Evolutionary conservation across 495 filamentous ascomycete species (phyloP), one percentile per base, ranked within the genome.

Genomic region (Chaetomium fimeti): DNA sequence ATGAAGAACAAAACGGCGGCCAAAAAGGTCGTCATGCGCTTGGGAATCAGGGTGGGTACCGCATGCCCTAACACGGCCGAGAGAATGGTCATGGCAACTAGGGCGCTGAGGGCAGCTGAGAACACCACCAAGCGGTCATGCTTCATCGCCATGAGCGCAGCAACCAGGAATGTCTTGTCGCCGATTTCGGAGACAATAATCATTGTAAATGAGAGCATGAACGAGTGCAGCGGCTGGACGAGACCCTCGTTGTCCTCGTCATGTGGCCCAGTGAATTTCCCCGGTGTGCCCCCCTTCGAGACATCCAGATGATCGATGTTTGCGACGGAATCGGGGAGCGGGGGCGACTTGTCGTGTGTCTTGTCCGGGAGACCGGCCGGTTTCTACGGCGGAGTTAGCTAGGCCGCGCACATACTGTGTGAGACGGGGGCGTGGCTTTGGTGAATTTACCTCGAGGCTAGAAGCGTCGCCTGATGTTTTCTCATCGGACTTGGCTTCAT

Each of bases 141-240:
- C 68, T 96, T 91, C 94, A 98, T 98, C 2, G 94, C 94, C 94
- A 98, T 98, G 24, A 98, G 83, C 27, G 94, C 94, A 16, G 94
- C 94, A 49, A 98, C 91, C 47, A 98, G 83, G 79, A 98, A 98
- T 0, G 94, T 98, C 76, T 98, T 98, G 84, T 98, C 94, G 63
- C 94, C 94, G 73, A 98, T 87, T 74, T 98, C 94, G 65, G 94
- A 97, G 69, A 98, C 90, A 60, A 98, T 82, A 65, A 98, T 98
- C 94, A 98, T 98, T 63, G 92, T 91, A 59, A 97, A 86, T 9
- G 94, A 94, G 55, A 97, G 89, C 27, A 93, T 68, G 70, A 94
- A 94, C 12, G 94, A 98, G 75, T 98, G 94, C 60, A 97, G 82
- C 0, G 92, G 90, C 68, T 88, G 89, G 61, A 91, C 89, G 59